A percentile compares a stretch with the other conserved stretches of the same genome.
Conservation (phyloP, 441 rosid species). For the Flueggea neowawraea region DNA sequence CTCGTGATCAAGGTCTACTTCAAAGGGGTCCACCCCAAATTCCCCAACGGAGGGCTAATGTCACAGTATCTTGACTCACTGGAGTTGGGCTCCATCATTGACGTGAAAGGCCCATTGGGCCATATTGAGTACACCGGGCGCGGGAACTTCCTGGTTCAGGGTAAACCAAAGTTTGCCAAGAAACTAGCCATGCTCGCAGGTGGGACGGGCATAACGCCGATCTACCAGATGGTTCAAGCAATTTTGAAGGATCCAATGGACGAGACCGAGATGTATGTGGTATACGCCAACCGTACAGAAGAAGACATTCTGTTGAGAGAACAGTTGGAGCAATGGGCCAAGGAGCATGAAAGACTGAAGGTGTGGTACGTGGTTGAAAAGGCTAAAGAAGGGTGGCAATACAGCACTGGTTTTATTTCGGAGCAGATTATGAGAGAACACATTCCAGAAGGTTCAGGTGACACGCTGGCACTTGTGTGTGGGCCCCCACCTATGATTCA, state of each 20-base stretch:
- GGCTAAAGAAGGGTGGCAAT: slow-evolving; percentile 70
- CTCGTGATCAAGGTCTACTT: slow-evolving; percentile 75
- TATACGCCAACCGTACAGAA: slow-evolving; percentile 83
- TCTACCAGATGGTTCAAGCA: slow-evolving; percentile 76
- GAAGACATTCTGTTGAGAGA: slow-evolving; percentile 75
- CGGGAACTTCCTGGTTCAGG: slow-evolving; percentile 63
- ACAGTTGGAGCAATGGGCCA: slow-evolving; percentile 74
- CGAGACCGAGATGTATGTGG: slow-evolving; percentile 70
- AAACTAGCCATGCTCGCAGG: slow-evolving; percentile 91
- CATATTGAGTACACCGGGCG: slow-evolving; percentile 70
- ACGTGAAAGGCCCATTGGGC: slow-evolving; percentile 89
- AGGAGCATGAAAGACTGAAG: slow-evolving; percentile 51
- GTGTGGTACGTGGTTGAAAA: slow-evolving; percentile 80
- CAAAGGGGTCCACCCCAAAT: slow-evolving; percentile 71
- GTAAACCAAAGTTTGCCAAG: slow-evolving; percentile 69
- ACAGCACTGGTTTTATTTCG: slow-evolving; percentile 63
- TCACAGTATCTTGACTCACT: slow-evolving; percentile 72
- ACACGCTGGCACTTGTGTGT: slow-evolving; percentile 65
- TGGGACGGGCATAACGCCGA: slow-evolving; percentile 89
- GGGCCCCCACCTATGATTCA: slow-evolving; percentile 98
- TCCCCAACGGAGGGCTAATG: slow-evolving; percentile 83
- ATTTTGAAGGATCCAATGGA: slow-evolving; percentile 75
- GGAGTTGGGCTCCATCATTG: slow-evolving; percentile 46
- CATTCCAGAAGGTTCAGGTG: slow-evolving; percentile 51
- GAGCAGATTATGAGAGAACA: slow-evolving; percentile 64